phyloP scores from a whole-genome alignment of 163 green algal species.

The Scenedesmus sp. region DNA sequence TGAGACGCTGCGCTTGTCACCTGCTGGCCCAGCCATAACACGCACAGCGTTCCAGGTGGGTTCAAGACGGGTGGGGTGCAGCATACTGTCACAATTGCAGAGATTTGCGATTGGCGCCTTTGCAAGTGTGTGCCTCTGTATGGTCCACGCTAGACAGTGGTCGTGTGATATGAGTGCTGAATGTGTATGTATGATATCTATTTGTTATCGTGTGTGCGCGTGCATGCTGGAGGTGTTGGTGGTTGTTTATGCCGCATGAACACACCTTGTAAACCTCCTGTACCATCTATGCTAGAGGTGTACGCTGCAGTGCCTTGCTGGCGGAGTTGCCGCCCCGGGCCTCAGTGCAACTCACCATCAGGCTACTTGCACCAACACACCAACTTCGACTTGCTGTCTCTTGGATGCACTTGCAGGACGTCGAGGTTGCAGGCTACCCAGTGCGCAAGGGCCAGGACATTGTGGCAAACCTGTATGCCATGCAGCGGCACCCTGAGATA shows the following conservation, averaged over 20 bases:
- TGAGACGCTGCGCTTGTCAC: conserved; percentile 23
- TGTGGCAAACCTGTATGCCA: conserved; percentile 28
- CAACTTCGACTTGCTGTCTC: background rate
- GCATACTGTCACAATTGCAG: background rate
- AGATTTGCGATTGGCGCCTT: background rate
- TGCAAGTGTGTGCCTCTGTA: background rate
- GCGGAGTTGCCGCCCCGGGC: background rate
- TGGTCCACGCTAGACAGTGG: background rate
- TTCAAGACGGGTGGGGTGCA: background rate
- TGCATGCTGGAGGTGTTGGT: too few relatives aligned
- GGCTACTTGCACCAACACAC: background rate
- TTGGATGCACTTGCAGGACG: conserved; percentile 13
- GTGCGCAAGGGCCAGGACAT: background rate
- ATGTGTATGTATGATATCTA: too few relatives aligned
- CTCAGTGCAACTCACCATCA: background rate
- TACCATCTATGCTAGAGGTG: too few relatives aligned
- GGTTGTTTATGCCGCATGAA: too few relatives aligned
- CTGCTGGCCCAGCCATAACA: conserved; percentile 12
- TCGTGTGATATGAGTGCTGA: too few relatives aligned
- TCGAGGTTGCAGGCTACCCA: conserved; percentile 30
- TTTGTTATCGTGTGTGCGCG: too few relatives aligned
- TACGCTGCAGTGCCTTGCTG: background rate
- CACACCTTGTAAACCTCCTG: too few relatives aligned
- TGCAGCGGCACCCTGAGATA: conserved; percentile 19
- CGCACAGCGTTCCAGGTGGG: conserved; percentile 21